Percentiles rank a stretch among this genome's conserved stretches.
Conservation (phyloP, 108 stramenopile genomes). For the Nitzschia palea region DNA sequence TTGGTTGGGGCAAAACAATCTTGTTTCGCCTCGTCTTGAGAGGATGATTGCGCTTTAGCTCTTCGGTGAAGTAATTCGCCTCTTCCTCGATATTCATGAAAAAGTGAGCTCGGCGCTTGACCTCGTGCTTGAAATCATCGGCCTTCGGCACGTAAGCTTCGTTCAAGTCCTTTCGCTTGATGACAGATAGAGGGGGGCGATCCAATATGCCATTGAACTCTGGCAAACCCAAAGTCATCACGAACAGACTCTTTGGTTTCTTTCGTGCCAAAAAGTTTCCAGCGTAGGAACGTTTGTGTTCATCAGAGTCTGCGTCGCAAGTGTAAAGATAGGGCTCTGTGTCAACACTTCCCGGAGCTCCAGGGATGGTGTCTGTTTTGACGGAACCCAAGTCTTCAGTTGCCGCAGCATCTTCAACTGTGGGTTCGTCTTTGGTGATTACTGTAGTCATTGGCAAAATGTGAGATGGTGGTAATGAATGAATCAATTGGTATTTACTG, state of each 20-base stretch:
- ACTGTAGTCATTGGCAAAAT: too few species aligned
- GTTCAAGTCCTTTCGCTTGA: conserved; percentile 36
- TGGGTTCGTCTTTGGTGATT: neutral
- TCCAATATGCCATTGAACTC: conserved; percentile 31
- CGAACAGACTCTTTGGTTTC: conserved; percentile 35
- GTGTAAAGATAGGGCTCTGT: conserved; percentile 18
- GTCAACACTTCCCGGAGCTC: conserved; percentile 2
- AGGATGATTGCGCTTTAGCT: conserved; percentile 28
- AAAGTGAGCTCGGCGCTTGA: conserved; percentile 31
- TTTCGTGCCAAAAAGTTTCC: conserved; percentile 15
- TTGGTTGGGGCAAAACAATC: conserved; percentile 34
- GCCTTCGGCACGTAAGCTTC: conserved; percentile 36
- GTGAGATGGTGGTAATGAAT: too few species aligned
- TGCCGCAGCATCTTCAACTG: neutral
- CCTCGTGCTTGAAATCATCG: conserved; percentile 33
- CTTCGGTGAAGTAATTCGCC: conserved; percentile 27
- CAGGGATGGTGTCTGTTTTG: neutral
- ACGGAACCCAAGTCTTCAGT: neutral
- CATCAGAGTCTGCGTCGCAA: conserved; percentile 14
- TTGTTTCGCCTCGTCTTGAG: conserved; percentile 38
- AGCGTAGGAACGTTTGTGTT: conserved; percentile 34
- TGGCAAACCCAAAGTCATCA: conserved; percentile 31
- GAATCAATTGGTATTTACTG: too few species aligned
- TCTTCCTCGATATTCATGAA: conserved; percentile 34
- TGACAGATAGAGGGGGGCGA: conserved; percentile 31